A percentile compares a stretch with the other conserved stretches of the same genome.
Conservation (phyloP, 441 rosid species). For the Gossypium laxum region DNA sequence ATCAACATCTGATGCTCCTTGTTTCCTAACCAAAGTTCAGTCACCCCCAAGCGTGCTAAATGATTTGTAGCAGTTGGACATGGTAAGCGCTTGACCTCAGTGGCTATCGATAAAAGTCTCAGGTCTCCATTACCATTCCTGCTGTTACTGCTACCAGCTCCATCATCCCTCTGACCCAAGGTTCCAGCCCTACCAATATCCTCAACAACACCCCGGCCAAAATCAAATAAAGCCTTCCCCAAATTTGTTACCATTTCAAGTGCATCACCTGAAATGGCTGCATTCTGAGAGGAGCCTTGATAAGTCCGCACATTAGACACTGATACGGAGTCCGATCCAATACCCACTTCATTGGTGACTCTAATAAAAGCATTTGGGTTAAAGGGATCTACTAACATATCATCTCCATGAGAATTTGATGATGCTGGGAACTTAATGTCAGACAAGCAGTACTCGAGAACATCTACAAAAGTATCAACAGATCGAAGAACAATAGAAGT, state of each 20-base stretch:
- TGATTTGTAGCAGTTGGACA: slow-evolving; percentile 83
- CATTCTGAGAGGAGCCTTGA: slow-evolving; percentile 36
- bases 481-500: slow-evolving; percentile 67
- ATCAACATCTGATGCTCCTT: slow-evolving; percentile 76
- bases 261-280: slow-evolving; percentile 82
- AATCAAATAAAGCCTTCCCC: slow-evolving; percentile 89
- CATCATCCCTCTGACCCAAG: slow-evolving; percentile 27
- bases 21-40: slow-evolving; percentile 87
- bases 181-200: slow-evolving; percentile 85
- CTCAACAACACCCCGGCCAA: slow-evolving; percentile 90
- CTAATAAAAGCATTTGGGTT: slow-evolving; percentile 19
- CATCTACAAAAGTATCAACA: slow-evolving; percentile 80
- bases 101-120: slow-evolving; percentile 39
- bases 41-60: slow-evolving; percentile 54
- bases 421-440: slow-evolving; percentile 56
- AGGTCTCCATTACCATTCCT: slow-evolving; percentile 34
- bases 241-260: slow-evolving; percentile 92
- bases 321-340: slow-evolving; percentile 27
- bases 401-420: slow-evolving; percentile 29
- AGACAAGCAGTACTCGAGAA: slow-evolving; percentile 87
- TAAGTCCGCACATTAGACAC: slow-evolving; percentile 26
- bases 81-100: slow-evolving; percentile 76
- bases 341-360: slow-evolving; percentile 35
- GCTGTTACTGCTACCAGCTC: slow-evolving; percentile 26
- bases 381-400: slow-evolving; percentile 18